These are phyloP conservation scores for Rhodotorula sphaerocarpa DNA, from an alignment of 768 basidiomycete species.

Conservation along the genomic window DNA sequence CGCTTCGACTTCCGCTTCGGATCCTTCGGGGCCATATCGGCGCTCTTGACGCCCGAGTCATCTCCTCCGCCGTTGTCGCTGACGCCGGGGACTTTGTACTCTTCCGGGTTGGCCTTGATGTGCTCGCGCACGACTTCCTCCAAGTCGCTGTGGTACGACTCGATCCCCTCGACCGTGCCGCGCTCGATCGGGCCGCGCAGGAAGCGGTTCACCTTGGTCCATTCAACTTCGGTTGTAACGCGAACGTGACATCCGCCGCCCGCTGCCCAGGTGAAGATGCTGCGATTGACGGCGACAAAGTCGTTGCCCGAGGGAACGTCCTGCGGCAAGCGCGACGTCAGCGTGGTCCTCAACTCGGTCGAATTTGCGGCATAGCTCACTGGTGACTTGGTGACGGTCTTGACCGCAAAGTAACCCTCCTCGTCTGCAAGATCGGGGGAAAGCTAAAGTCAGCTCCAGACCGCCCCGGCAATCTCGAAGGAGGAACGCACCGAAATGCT, in stretches of 20 bases:
- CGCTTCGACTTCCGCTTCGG: neutral
- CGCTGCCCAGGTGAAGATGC: constrained; percentile 88
- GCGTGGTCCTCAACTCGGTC: accelerated
- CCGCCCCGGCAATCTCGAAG: no score
- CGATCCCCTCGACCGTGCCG: constrained; percentile 76
- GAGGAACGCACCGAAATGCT: constrained; percentile 45
- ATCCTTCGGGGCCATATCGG: neutral
- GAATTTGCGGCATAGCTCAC: neutral
- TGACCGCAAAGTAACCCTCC: constrained; percentile 65
- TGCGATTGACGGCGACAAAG: constrained; percentile 83
- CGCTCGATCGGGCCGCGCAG: constrained; percentile 88
- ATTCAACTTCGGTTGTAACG: constrained; percentile 84
- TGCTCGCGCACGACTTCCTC: constrained; percentile 75
- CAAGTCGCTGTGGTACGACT: constrained; percentile 69
- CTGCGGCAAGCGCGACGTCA: neutral
- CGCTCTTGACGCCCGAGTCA: neutral
- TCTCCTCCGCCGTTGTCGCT: neutral
- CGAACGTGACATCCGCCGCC: constrained; percentile 63
- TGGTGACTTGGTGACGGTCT: constrained; percentile 84
- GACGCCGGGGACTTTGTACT: constrained; percentile 12
- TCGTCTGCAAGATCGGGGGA: constrained; percentile 49
- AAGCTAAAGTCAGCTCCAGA: no score
- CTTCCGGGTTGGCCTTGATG: constrained; percentile 50
- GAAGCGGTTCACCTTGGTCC: constrained; percentile 66
- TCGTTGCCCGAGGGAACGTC: constrained; percentile 89